Conservation (phyloP, 306 rosid genomes). For the Prunus padus region DNA sequence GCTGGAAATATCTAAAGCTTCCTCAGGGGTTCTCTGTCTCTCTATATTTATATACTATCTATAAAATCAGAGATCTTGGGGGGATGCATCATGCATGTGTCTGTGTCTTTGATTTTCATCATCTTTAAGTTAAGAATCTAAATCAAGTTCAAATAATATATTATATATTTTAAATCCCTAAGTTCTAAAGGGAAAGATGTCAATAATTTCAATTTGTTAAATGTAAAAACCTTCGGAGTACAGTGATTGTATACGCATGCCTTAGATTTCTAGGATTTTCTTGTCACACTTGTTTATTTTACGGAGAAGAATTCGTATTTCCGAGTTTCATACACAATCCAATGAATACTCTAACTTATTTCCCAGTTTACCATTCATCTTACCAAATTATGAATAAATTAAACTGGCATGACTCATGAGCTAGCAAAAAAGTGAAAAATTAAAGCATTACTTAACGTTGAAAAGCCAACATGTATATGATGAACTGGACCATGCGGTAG, state of each 20-base stretch:
- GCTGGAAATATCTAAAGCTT: neutral
- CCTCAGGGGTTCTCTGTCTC: neutral
- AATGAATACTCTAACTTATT: no score
- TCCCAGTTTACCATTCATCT: no score
- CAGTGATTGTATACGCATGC: neutral
- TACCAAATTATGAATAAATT: no score
- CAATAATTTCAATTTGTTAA: neutral
- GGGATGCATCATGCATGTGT: neutral
- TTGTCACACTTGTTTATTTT: neutral
- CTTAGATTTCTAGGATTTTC: neutral
- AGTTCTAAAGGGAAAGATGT: neutral
- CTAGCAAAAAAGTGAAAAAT: neutral
- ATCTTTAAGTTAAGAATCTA: conserved; percentile 2
- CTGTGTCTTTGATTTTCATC: neutral
- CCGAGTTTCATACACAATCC: neutral
- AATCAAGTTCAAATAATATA: neutral
- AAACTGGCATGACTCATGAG: neutral
- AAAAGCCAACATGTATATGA: neutral
- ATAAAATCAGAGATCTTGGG: neutral
- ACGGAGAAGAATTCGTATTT: neutral
- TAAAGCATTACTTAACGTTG: neutral
- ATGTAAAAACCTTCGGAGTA: neutral
- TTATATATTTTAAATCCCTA: neutral
- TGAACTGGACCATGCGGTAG: neutral
- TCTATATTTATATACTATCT: neutral